These are phyloP conservation scores for Chlorella sorokiniana DNA, from an alignment of 139 green algal species.

Conservation along the genomic window DNA sequence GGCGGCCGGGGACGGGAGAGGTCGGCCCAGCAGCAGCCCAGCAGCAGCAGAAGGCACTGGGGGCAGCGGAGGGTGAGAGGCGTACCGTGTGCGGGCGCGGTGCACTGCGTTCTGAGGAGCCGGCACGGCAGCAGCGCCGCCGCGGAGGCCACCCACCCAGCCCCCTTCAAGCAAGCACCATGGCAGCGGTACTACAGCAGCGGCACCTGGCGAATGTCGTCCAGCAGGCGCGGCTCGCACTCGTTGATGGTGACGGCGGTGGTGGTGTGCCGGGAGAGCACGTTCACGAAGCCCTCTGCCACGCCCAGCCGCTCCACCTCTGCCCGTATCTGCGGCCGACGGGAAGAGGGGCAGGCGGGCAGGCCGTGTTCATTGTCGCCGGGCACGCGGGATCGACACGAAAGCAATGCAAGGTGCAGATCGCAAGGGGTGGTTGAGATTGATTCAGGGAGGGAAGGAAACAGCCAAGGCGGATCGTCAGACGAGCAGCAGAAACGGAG, in stretches of 20 bases:
- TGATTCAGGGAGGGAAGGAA: not conserved
- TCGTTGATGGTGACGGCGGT: slow-evolving; percentile 82
- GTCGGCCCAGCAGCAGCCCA: not conserved
- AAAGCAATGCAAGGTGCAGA: not conserved
- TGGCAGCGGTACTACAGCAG: no score
- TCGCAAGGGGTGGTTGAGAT: no score
- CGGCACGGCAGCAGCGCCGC: not conserved
- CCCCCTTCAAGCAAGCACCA: not conserved
- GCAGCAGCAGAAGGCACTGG: not conserved
- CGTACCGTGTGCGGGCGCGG: no score
- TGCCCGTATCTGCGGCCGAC: slow-evolving; percentile 37
- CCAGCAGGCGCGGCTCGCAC: slow-evolving; percentile 70
- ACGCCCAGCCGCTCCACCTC: slow-evolving; percentile 52
- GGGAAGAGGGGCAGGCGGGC: not conserved
- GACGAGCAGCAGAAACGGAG: not conserved
- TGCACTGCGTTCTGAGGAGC: no score
- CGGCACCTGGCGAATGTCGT: slow-evolving; percentile 74
- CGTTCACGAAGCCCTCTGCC: slow-evolving; percentile 64
- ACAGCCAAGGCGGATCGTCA: no score
- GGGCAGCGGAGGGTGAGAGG: not conserved
- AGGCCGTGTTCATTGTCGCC: no score
- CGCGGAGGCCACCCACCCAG: not conserved
- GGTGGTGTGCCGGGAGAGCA: slow-evolving; percentile 74
- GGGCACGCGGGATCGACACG: no score
- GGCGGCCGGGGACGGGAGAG: no score